A percentile compares a stretch with the other conserved stretches of the same genome.
phyloP scores from a whole-genome alignment of 1,284 basidiomycete species.

The Meripilus lineatus region DNA sequence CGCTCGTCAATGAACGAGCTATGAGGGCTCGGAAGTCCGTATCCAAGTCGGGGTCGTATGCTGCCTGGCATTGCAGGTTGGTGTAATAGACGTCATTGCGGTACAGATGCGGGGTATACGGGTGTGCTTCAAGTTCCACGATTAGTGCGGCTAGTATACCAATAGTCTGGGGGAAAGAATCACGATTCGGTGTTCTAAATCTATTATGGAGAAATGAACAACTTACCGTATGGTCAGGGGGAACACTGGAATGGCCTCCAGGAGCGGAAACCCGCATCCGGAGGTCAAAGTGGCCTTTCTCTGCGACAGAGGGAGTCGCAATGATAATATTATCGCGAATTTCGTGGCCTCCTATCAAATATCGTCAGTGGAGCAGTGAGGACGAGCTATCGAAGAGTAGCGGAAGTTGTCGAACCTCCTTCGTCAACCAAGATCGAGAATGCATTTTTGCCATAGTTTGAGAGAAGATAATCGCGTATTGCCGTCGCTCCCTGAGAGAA shows the following conservation, averaged over 20 bases:
- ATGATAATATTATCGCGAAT: conserved; percentile 34
- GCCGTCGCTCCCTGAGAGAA: conserved; percentile 41
- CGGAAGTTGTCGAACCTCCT: conserved; percentile 31
- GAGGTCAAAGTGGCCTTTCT: conserved; percentile 66
- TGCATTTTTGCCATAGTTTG: conserved; percentile 46
- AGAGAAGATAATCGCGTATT: conserved; percentile 43
- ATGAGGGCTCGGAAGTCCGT: conserved; percentile 32
- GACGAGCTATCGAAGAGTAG: background rate
- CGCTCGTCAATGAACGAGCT: conserved; percentile 29
- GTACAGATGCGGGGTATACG: conserved; percentile 33
- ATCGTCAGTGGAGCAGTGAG: conserved; percentile 3
- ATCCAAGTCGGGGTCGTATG: conserved; percentile 40
- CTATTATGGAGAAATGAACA: background rate
- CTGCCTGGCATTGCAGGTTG: conserved; percentile 34
- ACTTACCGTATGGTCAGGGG: conserved; percentile 50
- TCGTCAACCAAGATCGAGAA: conserved; percentile 55
- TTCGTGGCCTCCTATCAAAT: conserved; percentile 27
- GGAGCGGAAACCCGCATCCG: conserved; percentile 44
- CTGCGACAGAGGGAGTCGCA: conserved; percentile 48
- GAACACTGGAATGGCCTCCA: conserved; percentile 66
- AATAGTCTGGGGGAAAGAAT: conserved; percentile 39
- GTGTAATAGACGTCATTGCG: conserved; percentile 24
- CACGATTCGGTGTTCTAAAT: background rate
- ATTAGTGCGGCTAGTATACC: conserved; percentile 50
- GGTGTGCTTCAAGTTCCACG: conserved; percentile 45